Conservation (phyloP, 2,329 filamentous ascomycete species). For the Chaetothyriales sp. region DNA sequence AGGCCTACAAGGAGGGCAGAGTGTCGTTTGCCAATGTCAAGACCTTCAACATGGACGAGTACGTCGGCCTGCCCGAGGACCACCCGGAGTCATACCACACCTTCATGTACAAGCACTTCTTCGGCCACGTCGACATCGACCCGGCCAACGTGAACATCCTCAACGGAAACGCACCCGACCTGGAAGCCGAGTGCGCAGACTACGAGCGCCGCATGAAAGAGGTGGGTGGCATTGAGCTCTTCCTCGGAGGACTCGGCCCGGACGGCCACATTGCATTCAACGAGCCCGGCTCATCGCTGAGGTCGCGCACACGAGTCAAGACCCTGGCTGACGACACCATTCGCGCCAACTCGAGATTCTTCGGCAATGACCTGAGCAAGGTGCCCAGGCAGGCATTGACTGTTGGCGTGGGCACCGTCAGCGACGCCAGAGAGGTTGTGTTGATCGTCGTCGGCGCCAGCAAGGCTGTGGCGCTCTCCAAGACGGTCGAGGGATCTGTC, state of each 20-base stretch:
- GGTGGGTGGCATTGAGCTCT: constrained; percentile 68
- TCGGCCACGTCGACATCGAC: constrained; percentile 67
- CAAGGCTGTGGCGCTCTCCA: constrained; percentile 65
- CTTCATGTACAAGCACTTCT: constrained; percentile 90
- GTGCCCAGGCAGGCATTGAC: constrained; percentile 74
- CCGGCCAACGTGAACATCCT: constrained; percentile 74
- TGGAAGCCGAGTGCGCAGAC: constrained; percentile 59
- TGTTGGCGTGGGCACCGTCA: constrained; percentile 68
- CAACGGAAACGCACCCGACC: constrained; percentile 61
- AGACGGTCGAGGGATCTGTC: constrained; percentile 64
- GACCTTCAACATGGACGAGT: constrained; percentile 92
- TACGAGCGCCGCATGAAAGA: constrained; percentile 66
- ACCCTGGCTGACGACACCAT: constrained; percentile 79
- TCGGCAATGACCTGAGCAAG: constrained; percentile 54
- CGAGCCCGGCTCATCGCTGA: constrained; percentile 66
- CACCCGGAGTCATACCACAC: constrained; percentile 78
- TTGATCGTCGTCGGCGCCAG: constrained; percentile 69
- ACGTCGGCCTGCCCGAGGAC: constrained; percentile 66
- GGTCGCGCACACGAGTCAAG: constrained; percentile 68
- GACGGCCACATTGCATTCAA: constrained; percentile 88
- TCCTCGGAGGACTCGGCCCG: constrained; percentile 69
- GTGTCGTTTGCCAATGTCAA: constrained; percentile 79
- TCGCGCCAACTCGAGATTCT: constrained; percentile 71
- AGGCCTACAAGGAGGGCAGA: constrained; percentile 31
- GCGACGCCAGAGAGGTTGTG: constrained; percentile 67